Evolutionary conservation across 73 alveolate species (phyloP).

Genomic region (Paramecium pentaurelia): DNA sequence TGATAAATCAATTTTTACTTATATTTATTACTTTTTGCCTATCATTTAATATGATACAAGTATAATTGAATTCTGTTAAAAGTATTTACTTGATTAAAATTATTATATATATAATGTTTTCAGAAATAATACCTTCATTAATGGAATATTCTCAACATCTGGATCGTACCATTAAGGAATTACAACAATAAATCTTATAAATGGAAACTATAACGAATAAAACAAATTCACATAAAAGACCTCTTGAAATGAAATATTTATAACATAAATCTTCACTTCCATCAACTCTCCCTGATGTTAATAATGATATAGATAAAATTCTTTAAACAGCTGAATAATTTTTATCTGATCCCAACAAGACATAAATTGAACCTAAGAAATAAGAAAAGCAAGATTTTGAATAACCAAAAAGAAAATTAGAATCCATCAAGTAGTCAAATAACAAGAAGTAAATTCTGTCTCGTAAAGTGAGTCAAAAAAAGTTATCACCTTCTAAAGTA

Average conservation of each 20-base stretch:
- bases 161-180: not conserved
- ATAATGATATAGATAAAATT: conserved; percentile 4
- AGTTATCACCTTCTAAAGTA: not conserved
- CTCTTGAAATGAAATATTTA: not conserved
- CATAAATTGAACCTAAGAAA: not conserved
- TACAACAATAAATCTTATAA: not conserved
- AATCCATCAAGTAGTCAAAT: not conserved
- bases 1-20: too few relatives aligned
- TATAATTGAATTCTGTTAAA: not conserved
- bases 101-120: not conserved
- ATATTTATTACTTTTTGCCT: too few relatives aligned
- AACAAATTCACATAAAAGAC: not conserved
- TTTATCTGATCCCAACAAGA: not conserved
- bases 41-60: not conserved
- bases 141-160: not conserved
- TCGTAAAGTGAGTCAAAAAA: not conserved
- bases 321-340: conserved; percentile 22
- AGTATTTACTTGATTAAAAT: not conserved
- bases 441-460: not conserved
- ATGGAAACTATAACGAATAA: conserved; percentile 18
- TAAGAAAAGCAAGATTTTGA: conserved; percentile 7
- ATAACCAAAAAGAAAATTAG: not conserved
- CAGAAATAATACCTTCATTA: not conserved
- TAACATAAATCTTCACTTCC: not conserved
- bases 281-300: not conserved